Evolutionary conservation across 1,139 yeast genomes (phyloP), one percentile per base, ranked within the genome.

Genomic region (Candida sp.): DNA sequence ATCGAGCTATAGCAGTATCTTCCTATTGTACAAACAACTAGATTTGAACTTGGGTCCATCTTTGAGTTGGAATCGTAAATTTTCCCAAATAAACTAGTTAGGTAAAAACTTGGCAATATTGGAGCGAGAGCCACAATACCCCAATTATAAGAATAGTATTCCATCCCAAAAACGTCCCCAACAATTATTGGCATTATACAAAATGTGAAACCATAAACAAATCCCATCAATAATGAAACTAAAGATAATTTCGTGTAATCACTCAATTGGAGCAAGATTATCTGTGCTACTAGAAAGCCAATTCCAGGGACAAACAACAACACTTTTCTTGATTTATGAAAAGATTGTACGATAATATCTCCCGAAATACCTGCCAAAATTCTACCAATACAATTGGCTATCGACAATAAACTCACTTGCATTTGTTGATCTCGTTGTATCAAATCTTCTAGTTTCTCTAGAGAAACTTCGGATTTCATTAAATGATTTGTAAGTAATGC

Each of bases 121-220:
- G 85, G 83, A 0, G 84, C 79, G 40, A 79, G 53, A 21, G 75
- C 73, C 29, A 79, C 71, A 25, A 79, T 56, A 1, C 86, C 86
- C 84, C 84, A 81, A 45, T 79, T 78, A 47, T 69, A 73, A 1
- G 82, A 75, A 52, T 78, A 79, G 41, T 70, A 68, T 7, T 67
- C 70, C 65, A 80, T 70, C 1, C 85, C 85, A 61, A 80, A 81
- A 8, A 67, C 58, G 47, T 81, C 85, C 4, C 82, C 78, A 5
- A 79, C 75, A n/a, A 81, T 70, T 21, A 78, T 72, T 12, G 85
- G 85, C 64, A 77, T 67, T 5, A 79, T 67, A 49, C 83, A 77
- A 61, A 80, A 79, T 3, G 77, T 68, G 49, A 77, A 77, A 0
- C 86, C 86, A 55, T 81, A 81, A 38, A 79, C 77, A 39, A 77